phyloP scores from a whole-genome alignment of 192 early-diverging fungal species.

The Lobulomyces angularis region DNA sequence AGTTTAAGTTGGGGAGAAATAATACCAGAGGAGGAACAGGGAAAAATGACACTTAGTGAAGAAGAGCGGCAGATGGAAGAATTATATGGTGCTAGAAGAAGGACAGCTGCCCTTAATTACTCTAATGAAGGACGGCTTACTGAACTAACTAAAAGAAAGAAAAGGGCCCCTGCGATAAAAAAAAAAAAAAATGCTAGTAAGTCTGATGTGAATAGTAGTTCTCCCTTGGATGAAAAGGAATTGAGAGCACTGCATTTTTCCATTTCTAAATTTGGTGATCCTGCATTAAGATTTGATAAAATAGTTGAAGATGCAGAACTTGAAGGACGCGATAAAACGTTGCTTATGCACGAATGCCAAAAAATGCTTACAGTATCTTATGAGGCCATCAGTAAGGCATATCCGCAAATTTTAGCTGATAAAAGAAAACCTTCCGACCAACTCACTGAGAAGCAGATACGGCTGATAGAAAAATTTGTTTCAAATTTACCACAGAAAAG shows the following conservation, averaged over 20 bases:
- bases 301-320: constrained; percentile 74
- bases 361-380: constrained; percentile 33
- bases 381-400: constrained; percentile 24
- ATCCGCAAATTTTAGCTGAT: too few relatives aligned
- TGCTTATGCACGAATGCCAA: constrained; percentile 25
- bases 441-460: not conserved
- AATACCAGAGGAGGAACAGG: constrained; percentile 81
- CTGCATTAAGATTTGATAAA: constrained; percentile 65
- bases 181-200: constrained; percentile 13
- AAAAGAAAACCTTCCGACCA: too few relatives aligned
- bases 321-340: constrained; percentile 39
- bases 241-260: constrained; percentile 66
- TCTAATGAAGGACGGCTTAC: constrained; percentile 42
- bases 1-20: constrained; percentile 88
- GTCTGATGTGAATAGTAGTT: too few relatives aligned
- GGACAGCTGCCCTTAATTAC: not conserved
- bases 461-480: not conserved
- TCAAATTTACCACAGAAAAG: constrained; percentile 5
- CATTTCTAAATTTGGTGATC: constrained; percentile 71
- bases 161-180: constrained; percentile 8
- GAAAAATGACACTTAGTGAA: too few relatives aligned
- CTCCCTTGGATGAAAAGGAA: constrained; percentile 73
- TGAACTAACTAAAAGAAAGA: constrained; percentile 23
- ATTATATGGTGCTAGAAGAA: constrained; percentile 27
- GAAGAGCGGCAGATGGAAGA: constrained; percentile 52